phyloP scores from a whole-genome alignment of 371 early-diverging fungal species.

The Lichtheimia ornata region DNA sequence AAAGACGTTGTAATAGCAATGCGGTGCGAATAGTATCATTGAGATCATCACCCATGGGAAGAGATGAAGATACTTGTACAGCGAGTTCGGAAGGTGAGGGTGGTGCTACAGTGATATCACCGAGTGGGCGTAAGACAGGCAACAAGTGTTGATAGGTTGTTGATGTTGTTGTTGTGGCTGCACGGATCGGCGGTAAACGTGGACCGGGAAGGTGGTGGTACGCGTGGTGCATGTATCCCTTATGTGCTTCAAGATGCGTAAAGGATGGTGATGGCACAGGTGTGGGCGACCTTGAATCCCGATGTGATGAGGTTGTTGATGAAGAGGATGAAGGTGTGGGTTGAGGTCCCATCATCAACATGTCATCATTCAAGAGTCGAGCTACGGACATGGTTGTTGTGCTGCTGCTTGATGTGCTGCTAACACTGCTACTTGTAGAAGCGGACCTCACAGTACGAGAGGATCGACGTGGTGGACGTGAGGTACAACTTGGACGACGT shows the following conservation, averaged over 20 bases:
- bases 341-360: not conserved
- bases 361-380: constrained; percentile 9
- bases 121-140: not conserved
- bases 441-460: not conserved
- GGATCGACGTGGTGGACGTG: constrained; percentile 1
- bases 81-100: constrained; percentile 9
- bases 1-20: constrained; percentile 54
- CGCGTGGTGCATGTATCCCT: not conserved
- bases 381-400: constrained; percentile 10
- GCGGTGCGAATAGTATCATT: constrained; percentile 60
- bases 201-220: constrained; percentile 4
- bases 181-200: constrained; percentile 5
- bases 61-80: constrained; percentile 12
- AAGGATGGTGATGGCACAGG: not conserved
- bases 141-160: not conserved
- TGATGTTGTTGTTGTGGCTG: constrained; percentile 4
- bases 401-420: not conserved
- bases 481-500: not conserved
- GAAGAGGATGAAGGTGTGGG: not conserved
- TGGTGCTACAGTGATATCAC: not conserved
- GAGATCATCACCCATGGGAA: constrained; percentile 33
- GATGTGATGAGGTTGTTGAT: not conserved
- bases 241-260: not conserved
- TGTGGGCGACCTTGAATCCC: not conserved
- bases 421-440: not conserved